phyloP scores from a whole-genome alignment of 2,329 filamentous ascomycete species.

The Lasiodiplodia sp. region DNA sequence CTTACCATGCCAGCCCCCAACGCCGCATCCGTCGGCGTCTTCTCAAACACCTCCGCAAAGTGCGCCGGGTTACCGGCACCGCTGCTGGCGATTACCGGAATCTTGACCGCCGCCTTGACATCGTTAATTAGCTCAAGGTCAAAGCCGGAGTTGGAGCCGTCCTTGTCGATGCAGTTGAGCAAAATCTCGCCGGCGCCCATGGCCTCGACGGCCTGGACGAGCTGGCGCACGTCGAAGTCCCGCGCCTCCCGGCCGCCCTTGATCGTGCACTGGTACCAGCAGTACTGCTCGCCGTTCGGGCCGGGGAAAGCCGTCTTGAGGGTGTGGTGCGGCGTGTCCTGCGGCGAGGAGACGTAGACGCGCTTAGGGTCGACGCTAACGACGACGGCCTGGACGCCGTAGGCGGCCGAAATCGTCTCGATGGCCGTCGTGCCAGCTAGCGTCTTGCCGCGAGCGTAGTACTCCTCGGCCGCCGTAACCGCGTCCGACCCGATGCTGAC shows the following conservation, averaged over 20 bases:
- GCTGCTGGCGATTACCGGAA: slow-evolving; percentile 94
- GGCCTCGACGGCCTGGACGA: slow-evolving; percentile 87
- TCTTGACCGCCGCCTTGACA: slow-evolving; percentile 85
- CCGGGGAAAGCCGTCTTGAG: slow-evolving; percentile 75
- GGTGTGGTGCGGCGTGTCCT: slow-evolving; percentile 76
- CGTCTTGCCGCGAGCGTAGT: slow-evolving; percentile 73
- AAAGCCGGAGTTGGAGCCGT: slow-evolving; percentile 93
- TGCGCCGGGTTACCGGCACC: slow-evolving; percentile 88
- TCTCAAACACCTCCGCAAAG: slow-evolving; percentile 87
- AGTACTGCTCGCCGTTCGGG: slow-evolving; percentile 78
- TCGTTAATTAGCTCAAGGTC: slow-evolving; percentile 89
- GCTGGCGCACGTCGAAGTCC: slow-evolving; percentile 89
- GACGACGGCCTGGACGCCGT: slow-evolving; percentile 96
- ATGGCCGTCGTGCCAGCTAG: slow-evolving; percentile 87
- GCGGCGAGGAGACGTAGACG: slow-evolving; percentile 77
- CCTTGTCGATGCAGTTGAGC: slow-evolving; percentile 96
- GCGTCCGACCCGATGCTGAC: slow-evolving; percentile 96
- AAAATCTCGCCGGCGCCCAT: slow-evolving; percentile 96
- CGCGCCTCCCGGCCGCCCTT: slow-evolving; percentile 94
- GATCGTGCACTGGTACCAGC: slow-evolving; percentile 98
- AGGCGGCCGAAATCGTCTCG: slow-evolving; percentile 91
- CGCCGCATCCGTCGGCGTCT: slow-evolving; percentile 89
- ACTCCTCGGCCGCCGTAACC: slow-evolving; percentile 90
- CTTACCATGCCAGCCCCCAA: slow-evolving; percentile 89
- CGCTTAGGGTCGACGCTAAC: slow-evolving; percentile 94